phyloP scores from a whole-genome alignment of 1,284 basidiomycete species.

The Psilocybe mexicana region DNA sequence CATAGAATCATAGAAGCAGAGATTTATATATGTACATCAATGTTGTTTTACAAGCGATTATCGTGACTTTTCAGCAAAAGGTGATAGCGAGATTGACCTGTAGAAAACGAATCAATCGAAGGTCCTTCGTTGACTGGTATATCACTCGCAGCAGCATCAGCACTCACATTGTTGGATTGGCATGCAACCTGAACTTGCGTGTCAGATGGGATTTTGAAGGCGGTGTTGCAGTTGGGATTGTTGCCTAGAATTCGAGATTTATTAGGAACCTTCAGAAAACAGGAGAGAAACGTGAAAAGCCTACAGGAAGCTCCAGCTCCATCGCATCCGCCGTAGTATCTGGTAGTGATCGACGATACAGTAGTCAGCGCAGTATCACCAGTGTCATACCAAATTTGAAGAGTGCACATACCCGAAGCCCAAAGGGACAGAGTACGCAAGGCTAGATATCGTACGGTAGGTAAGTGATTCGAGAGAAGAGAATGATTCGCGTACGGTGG shows the following conservation, averaged over 20 bases:
- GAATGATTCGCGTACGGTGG: slow-evolving; percentile 32
- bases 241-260: neutral
- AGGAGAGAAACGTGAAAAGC: neutral
- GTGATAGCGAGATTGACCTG: slow-evolving; percentile 36
- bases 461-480: neutral
- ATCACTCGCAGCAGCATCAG: no score
- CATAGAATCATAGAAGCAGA: no score
- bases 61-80: slow-evolving; percentile 24
- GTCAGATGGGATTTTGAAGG: neutral
- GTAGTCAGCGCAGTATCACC: no score
- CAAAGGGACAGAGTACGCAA: no score
- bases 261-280: neutral
- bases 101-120: no score
- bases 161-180: neutral
- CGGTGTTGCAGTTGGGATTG: neutral
- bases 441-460: no score
- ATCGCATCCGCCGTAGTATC: neutral
- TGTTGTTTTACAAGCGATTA: no score
- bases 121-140: no score
- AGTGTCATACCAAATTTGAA: no score
- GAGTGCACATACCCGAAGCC: no score
- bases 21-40: no score
- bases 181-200: neutral
- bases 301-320: neutral
- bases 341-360: no score